Percentiles rank a stretch among this genome's conserved stretches.
phyloP scores from a whole-genome alignment of 78 protist genomes.

The Speleostelium caveatum region DNA sequence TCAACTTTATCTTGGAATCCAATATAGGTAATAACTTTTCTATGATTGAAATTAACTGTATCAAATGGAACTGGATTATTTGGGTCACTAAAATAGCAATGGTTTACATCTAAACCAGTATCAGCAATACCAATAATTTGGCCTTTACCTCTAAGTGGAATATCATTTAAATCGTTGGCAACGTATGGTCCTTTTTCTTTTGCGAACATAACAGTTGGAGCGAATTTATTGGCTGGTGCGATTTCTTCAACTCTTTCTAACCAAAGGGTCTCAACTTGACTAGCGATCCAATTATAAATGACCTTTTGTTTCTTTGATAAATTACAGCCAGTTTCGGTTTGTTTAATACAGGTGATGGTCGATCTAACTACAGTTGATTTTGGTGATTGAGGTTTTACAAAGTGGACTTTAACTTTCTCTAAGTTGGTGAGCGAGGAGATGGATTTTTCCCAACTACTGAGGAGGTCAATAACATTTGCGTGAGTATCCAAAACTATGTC shows the following conservation, averaged over 20 bases:
- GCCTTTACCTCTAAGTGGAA: slow-evolving; percentile 43
- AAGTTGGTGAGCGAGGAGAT: too few relatives aligned
- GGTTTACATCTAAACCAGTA: slow-evolving; percentile 62
- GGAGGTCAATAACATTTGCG: neutral
- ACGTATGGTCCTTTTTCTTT: neutral
- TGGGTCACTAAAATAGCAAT: slow-evolving; percentile 55
- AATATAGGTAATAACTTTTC: slow-evolving; percentile 46
- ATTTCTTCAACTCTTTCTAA: slow-evolving; percentile 8
- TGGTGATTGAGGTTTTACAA: neutral
- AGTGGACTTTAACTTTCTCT: neutral
- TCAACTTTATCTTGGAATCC: neutral
- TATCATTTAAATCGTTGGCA: neutral
- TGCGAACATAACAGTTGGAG: slow-evolving; percentile 23
- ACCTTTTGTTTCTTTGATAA: neutral
- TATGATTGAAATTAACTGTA: slow-evolving; percentile 27
- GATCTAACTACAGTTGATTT: neutral
- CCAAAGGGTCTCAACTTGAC: slow-evolving; percentile 1
- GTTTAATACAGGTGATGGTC: neutral
- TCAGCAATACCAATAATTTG: slow-evolving; percentile 61
- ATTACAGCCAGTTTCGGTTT: neutral
- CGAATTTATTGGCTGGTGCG: slow-evolving; percentile 15
- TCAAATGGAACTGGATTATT: slow-evolving; percentile 19
- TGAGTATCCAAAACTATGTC: neutral
- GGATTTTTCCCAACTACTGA: neutral
- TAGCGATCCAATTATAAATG: slow-evolving; percentile 28